phyloP scores from a whole-genome alignment of 2,329 filamentous ascomycete genomes.

The Gliomastix tumulicola region DNA sequence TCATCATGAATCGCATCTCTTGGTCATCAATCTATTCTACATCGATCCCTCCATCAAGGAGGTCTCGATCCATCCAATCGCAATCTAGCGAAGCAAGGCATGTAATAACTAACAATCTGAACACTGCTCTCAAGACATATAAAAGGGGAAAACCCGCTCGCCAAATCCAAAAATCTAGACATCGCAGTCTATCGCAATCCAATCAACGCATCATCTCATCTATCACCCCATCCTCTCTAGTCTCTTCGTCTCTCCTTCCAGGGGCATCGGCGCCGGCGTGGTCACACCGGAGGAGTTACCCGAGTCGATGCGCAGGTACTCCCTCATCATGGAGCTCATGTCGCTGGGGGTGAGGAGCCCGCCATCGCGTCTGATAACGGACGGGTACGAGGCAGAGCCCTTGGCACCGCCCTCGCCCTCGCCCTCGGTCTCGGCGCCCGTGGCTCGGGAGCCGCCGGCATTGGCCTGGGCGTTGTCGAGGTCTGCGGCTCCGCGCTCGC shows the following conservation, averaged over 20 bases:
- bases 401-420: neutral
- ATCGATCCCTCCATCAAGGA: too few species aligned
- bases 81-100: too few species aligned
- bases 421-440: conserved; percentile 3
- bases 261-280: conserved; percentile 21
- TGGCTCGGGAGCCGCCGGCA: conserved; percentile 35
- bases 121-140: too few species aligned
- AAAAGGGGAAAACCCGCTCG: too few species aligned
- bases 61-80: too few species aligned
- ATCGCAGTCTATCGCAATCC: too few species aligned
- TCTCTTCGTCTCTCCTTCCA: conserved; percentile 16
- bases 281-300: conserved; percentile 16
- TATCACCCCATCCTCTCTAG: conserved; percentile 10
- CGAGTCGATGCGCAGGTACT: conserved; percentile 19
- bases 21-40: too few species aligned
- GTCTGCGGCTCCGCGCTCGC: conserved; percentile 46
- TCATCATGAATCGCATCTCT: too few species aligned
- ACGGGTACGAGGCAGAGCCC: conserved; percentile 7
- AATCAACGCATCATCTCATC: too few species aligned
- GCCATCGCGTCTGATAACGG: conserved; percentile 16
- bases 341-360: conserved; percentile 11
- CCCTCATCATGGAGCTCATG: conserved; percentile 14
- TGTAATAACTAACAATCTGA: too few species aligned
- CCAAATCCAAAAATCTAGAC: too few species aligned
- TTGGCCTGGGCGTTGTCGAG: conserved; percentile 51